These are phyloP conservation scores for Chlorella sorokiniana DNA, from an alignment of 139 green algal genomes.

Conservation along the genomic window DNA sequence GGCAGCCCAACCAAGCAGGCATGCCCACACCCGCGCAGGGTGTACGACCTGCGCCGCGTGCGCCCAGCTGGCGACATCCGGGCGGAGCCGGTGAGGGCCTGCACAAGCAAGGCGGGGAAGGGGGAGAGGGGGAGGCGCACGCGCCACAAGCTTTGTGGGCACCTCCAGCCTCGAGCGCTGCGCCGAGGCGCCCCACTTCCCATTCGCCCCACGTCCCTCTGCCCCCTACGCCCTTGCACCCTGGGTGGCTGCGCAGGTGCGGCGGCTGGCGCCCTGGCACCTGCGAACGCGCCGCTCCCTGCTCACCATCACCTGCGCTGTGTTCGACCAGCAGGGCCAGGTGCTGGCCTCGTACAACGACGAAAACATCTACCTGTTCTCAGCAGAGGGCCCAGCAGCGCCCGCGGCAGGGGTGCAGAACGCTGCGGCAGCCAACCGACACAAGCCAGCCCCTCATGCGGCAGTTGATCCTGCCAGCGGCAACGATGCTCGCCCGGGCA, in stretches of 20 bases:
- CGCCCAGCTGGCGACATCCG: not conserved
- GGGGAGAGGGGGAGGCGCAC: not conserved
- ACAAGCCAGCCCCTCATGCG: not conserved
- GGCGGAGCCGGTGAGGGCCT: conserved; percentile 14
- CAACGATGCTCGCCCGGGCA: not conserved
- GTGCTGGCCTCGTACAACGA: conserved; percentile 50
- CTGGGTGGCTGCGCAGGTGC: conserved; percentile 20
- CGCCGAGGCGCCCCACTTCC: not conserved
- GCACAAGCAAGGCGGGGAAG: not conserved
- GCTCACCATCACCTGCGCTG: conserved; percentile 43
- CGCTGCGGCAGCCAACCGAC: not conserved
- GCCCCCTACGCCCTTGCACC: not conserved
- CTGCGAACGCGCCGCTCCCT: not conserved
- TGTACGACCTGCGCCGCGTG: conserved; percentile 35
- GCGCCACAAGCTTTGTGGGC: not conserved
- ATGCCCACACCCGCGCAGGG: not conserved
- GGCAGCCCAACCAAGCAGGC: not conserved
- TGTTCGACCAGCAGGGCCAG: conserved; percentile 37
- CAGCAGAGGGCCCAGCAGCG: conserved; percentile 1
- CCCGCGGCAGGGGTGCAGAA: not conserved
- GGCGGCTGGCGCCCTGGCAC: conserved; percentile 37
- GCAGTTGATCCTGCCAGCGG: not conserved
- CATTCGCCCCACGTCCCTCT: not conserved
- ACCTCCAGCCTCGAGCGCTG: not conserved
- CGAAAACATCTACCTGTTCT: conserved; percentile 52